Evolutionary conservation across 73 alveolate genomes (phyloP).

Genomic region (Stentor roeselii): DNA sequence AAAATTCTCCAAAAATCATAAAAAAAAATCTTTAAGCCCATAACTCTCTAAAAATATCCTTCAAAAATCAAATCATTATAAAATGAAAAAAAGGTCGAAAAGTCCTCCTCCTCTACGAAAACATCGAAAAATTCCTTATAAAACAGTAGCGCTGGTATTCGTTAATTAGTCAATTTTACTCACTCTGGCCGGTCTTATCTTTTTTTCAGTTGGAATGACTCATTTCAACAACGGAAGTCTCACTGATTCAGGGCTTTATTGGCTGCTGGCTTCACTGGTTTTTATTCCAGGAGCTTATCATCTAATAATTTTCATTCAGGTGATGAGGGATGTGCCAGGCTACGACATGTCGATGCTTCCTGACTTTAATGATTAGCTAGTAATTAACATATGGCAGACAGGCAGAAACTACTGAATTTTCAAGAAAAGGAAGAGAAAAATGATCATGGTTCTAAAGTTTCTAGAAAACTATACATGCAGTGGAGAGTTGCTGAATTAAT

Average conservation of each 20-base stretch:
- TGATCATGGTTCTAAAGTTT: too few relatives aligned
- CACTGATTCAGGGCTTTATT: conserved; percentile 8
- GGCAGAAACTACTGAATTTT: too few relatives aligned
- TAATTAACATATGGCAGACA: too few relatives aligned
- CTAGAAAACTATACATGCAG: background rate
- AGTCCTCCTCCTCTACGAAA: conserved; percentile 25
- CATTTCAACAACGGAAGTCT: conserved; percentile 5
- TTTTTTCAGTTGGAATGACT: conserved; percentile 22
- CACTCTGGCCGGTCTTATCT: background rate
- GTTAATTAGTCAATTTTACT: conserved; percentile 1
- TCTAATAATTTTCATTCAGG: background rate
- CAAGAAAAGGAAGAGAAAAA: too few relatives aligned
- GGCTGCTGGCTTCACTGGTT: conserved; percentile 14
- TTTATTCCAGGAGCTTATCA: conserved; percentile 26
- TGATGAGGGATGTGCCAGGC: conserved; percentile 3
- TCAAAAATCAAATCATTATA: background rate
- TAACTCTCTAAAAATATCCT: background rate
- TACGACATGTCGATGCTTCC: conserved; percentile 3
- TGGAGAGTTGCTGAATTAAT: conserved; percentile 16
- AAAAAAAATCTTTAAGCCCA: background rate
- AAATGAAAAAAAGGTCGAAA: background rate
- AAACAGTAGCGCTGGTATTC: conserved; percentile 8
- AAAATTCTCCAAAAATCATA: background rate
- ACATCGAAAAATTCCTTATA: conserved; percentile 21
- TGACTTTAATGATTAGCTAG: conserved; percentile 2